Percentiles rank a stretch among this genome's conserved stretches.
Conservation (phyloP, 306 rosid genomes). For the Quercus glauca region DNA sequence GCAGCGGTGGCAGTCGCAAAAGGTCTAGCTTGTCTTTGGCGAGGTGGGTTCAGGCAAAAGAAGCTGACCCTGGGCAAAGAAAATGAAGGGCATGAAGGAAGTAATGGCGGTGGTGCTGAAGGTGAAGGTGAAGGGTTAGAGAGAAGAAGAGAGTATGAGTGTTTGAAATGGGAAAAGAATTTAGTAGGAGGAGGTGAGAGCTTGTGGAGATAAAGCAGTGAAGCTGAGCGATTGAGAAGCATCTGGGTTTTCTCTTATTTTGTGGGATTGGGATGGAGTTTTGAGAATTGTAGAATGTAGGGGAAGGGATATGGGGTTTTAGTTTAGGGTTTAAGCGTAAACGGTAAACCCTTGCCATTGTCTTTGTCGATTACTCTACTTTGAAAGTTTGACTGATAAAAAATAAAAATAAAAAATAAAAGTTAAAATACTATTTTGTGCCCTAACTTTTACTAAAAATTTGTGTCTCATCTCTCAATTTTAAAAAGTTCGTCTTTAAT, state of each 20-base stretch:
- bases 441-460: no score
- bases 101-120: no score
- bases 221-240: conserved; percentile 57
- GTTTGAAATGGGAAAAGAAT: conserved; percentile 44
- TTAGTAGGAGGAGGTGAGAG: conserved; percentile 48
- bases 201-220: conserved; percentile 40
- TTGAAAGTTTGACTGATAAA: no score
- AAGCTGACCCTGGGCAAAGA: conserved; percentile 32
- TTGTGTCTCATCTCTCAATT: no score
- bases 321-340: conserved; percentile 19
- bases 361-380: no score
- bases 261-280: background rate
- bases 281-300: background rate
- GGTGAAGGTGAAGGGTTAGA: conserved; percentile 17
- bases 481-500: no score
- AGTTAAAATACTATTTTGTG: no score
- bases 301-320: conserved; percentile 13
- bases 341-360: no score
- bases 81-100: conserved; percentile 19
- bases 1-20: conserved; percentile 33
- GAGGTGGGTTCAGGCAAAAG: conserved; percentile 25
- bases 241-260: conserved; percentile 26
- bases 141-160: conserved; percentile 26
- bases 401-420: no score
- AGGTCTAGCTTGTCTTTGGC: conserved; percentile 31